Percentiles rank a stretch among this genome's conserved stretches.
Evolutionary conservation across 148 eudicot species (phyloP).

Genomic region (Nepenthes gracilis): DNA sequence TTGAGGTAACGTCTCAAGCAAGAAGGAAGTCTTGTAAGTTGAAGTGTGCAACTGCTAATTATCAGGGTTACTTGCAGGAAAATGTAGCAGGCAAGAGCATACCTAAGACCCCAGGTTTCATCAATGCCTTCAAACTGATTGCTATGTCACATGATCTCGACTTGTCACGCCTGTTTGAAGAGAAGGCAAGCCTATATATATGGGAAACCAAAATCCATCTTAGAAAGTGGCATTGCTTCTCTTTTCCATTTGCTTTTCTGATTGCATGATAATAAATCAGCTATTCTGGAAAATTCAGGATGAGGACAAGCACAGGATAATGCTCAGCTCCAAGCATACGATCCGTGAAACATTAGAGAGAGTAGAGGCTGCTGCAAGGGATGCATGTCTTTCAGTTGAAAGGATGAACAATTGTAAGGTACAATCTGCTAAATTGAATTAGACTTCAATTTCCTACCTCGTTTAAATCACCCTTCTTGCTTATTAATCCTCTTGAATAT

Average conservation of each 20-base stretch:
- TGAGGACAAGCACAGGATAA: constrained; percentile 27
- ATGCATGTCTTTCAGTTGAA: constrained; percentile 30
- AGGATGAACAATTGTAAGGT: constrained; percentile 40
- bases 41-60: neutral
- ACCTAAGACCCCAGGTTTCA: constrained; percentile 18
- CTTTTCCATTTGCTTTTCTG: neutral
- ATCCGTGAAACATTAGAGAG: constrained; percentile 32
- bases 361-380: constrained; percentile 48
- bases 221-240: neutral
- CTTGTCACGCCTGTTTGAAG: constrained; percentile 43
- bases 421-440: neutral
- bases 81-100: constrained; percentile 8
- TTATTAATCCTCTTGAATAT: constrained; percentile 4
- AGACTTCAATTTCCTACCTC: neutral
- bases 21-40: neutral
- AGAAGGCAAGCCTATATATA: constrained; percentile 21
- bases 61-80: constrained; percentile 18
- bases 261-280: neutral
- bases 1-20: constrained; percentile 19
- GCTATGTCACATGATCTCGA: constrained; percentile 41
- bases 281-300: constrained; percentile 19
- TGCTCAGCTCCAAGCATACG: constrained; percentile 37
- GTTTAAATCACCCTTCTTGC: neutral
- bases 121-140: constrained; percentile 49
- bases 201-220: neutral